Evolutionary conservation across 2,329 filamentous ascomycete genomes (phyloP).

Genomic region (Sordariomycetes sp.): DNA sequence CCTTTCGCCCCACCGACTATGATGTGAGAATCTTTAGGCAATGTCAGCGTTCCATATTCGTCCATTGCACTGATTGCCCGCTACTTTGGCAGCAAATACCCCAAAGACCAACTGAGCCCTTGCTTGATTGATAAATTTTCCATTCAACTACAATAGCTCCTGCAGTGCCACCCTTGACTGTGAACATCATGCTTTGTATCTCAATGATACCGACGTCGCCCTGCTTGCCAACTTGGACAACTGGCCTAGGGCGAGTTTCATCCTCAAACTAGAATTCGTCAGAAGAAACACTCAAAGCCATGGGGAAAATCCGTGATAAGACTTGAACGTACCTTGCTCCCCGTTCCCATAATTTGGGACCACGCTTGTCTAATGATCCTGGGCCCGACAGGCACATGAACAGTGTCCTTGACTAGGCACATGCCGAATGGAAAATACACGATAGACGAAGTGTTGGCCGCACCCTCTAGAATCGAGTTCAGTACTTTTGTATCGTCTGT

Average conservation of each 20-base stretch:
- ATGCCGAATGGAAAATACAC: conserved; percentile 19
- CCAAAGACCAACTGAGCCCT: conserved; percentile 40
- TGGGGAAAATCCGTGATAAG: no score
- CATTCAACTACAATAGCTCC: conserved; percentile 33
- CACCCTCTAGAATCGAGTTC: conserved; percentile 10
- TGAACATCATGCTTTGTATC: conserved; percentile 43
- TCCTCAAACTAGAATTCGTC: conserved; percentile 29
- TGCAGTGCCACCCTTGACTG: conserved; percentile 33
- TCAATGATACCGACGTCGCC: conserved; percentile 40
- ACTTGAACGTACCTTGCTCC: no score
- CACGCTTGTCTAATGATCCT: conserved; percentile 47
- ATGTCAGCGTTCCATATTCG: no score
- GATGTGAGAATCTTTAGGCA: conserved; percentile 29
- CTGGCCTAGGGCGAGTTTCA: conserved; percentile 32
- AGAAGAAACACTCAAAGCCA: no score
- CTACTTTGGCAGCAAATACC: conserved; percentile 16
- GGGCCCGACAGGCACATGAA: conserved; percentile 25
- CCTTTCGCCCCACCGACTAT: conserved; percentile 27
- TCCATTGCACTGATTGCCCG: no score
- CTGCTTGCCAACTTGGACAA: conserved; percentile 39
- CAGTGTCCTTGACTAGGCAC: conserved; percentile 16
- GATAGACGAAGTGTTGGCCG: conserved; percentile 38
- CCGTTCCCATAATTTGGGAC: conserved; percentile 38
- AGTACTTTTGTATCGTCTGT: no score
- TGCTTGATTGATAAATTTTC: no score